These are phyloP conservation scores for Conringia planisiliqua DNA, from an alignment of 345 rosid species.

Conservation along the genomic window DNA sequence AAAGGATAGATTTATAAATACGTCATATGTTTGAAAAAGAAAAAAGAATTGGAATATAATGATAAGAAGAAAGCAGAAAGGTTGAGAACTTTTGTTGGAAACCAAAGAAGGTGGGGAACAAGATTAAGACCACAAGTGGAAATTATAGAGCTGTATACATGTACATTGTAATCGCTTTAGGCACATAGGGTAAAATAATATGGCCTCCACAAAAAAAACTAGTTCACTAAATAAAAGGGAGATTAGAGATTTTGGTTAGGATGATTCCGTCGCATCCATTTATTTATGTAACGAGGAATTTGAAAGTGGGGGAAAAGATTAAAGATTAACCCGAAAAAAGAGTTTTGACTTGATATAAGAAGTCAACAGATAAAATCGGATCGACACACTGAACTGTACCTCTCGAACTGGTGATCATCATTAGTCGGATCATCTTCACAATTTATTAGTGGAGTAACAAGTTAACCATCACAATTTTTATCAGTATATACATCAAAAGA, in stretches of 20 bases:
- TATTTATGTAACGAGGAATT: neutral
- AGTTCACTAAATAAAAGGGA: neutral
- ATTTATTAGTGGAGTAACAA: neutral
- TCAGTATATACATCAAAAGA: neutral
- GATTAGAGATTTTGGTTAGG: neutral
- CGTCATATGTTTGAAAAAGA: neutral
- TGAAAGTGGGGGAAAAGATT: neutral
- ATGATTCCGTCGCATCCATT: neutral
- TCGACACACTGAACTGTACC: neutral
- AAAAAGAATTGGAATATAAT: neutral
- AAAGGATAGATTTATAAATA: neutral
- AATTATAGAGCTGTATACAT: neutral
- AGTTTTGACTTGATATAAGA: neutral
- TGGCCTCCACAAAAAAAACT: neutral
- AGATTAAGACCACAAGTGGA: slow-evolving; percentile 2
- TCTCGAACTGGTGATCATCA: neutral
- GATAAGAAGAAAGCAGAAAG: neutral
- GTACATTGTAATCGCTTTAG: slow-evolving; percentile 1
- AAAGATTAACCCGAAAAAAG: neutral
- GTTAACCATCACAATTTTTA: neutral
- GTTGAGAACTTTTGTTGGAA: neutral
- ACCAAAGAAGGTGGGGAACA: slow-evolving; percentile 28
- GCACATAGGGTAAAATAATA: neutral
- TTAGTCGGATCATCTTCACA: neutral
- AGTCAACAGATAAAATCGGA: neutral